Percentiles rank a stretch among this genome's conserved stretches.
Evolutionary conservation across 495 filamentous ascomycete genomes (phyloP).

Genomic region (Pyrenula massariospora): DNA sequence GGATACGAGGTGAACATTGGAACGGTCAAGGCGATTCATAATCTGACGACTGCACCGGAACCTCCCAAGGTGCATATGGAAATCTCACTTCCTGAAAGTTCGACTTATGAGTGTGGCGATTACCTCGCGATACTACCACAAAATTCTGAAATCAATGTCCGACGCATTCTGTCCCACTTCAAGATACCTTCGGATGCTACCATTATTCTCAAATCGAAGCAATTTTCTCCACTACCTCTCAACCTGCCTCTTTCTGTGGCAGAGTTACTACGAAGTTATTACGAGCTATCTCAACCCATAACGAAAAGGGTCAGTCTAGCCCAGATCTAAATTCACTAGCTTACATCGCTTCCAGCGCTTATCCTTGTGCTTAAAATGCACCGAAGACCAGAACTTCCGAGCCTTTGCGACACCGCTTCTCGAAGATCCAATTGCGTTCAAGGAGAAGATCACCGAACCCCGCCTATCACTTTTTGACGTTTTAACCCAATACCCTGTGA

Average conservation of each 20-base stretch:
- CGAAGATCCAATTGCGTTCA: too few relatives aligned
- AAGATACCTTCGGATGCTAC: background rate
- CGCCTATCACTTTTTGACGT: too few relatives aligned
- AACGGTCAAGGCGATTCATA: background rate
- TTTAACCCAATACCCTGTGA: too few relatives aligned
- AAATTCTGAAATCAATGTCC: background rate
- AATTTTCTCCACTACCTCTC: background rate
- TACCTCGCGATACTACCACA: background rate
- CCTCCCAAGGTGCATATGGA: background rate
- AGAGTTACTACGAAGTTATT: background rate
- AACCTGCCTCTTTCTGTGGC: background rate
- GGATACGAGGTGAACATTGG: background rate
- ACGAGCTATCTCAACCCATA: background rate
- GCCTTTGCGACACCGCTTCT: too few relatives aligned
- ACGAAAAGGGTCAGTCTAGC: too few relatives aligned
- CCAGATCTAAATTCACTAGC: too few relatives aligned
- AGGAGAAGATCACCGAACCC: too few relatives aligned
- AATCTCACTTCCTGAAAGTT: background rate
- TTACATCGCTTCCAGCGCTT: too few relatives aligned
- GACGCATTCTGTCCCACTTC: background rate
- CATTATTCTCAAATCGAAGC: background rate
- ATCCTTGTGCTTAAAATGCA: too few relatives aligned
- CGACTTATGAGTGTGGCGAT: background rate
- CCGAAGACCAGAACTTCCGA: too few relatives aligned
- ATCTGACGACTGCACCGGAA: background rate